Base-by-base conservation (phyloP, 2,329 filamentous ascomycete genomes). In the Ophiocordyceps camponoti-leonardi region DNA sequence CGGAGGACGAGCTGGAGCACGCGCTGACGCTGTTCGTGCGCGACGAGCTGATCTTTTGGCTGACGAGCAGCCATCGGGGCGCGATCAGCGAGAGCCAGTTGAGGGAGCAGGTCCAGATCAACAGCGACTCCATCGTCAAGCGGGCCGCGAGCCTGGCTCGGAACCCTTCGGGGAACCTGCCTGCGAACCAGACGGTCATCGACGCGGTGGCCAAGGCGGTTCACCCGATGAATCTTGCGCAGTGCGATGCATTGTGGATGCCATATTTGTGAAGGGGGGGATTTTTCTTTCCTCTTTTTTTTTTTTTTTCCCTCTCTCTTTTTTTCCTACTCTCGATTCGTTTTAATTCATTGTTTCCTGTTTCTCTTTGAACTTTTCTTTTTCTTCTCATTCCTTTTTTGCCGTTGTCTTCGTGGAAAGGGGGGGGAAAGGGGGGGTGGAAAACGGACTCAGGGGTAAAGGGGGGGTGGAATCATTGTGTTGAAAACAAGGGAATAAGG, bases 21-120 rank as follows among this genome's bases (percentile, higher is more conserved):
- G 86, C 93, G 49, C 75, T 99, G 44, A 86, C 82, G 47, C 77
- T 99, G 48, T 96, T 96, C 61, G 92, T 99, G 50, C 79, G 92
- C 7, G 92, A 99, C 57, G 92, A 99, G 65, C 93, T 98, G 75
- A 88, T 90, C 52, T 93, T 88, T 66, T 98, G 92, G 92, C 88
- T 88, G 54, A 93, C 84, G 3, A 83, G 79, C 51, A 76, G 69
- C 51, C 85, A 94, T 58, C 77, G 86, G 13, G 61, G 57, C 39
- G 58, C 54, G 18, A 64, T 66, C 43, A 62, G 61, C 41, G 80
- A 86, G 48, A 76, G 72, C 30, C 79, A 85, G 58, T 68, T 93
- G 43, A 71, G 85, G 20, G 85, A 92, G 47, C 76, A 81, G 50
- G 88, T 94, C 31, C 81, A 87, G 64, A 70, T 75, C 45, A 98